Conservation (phyloP, 2,329 filamentous ascomycete species). For the Ascochyta fabae region DNA sequence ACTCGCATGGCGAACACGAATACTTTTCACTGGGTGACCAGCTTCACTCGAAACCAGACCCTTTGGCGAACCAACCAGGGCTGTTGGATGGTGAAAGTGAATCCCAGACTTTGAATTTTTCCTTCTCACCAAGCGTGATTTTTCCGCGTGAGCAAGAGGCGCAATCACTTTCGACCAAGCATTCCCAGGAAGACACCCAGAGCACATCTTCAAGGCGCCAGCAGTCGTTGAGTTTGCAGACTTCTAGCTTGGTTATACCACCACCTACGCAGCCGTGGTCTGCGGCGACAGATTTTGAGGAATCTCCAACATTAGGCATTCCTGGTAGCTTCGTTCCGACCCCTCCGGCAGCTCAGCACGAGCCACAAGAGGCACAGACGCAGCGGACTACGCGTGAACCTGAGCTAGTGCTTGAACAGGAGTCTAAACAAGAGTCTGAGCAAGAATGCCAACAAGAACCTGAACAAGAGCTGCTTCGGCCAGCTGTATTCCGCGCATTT, state of each 20-base stretch:
- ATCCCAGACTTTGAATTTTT: conserved; percentile 18
- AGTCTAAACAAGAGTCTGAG: conserved; percentile 5
- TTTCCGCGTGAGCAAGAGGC: conserved; percentile 11
- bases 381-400: neutral
- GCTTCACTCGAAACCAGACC: conserved; percentile 4
- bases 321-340: conserved; percentile 65
- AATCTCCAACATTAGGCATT: conserved; percentile 72
- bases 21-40: conserved; percentile 32
- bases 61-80: conserved; percentile 8
- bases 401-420: conserved; percentile 7
- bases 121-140: conserved; percentile 15
- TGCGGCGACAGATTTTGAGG: conserved; percentile 55
- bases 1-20: conserved; percentile 29
- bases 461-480: conserved; percentile 37
- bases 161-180: conserved; percentile 3
- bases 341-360: conserved; percentile 30
- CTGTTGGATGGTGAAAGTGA: conserved; percentile 17
- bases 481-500: conserved; percentile 35
- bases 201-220: conserved; percentile 15
- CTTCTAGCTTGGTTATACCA: conserved; percentile 34
- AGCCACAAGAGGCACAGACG: conserved; percentile 4
- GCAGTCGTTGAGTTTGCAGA: conserved; percentile 38
- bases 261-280: conserved; percentile 42
- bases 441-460: conserved; percentile 13
- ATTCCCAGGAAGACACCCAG: conserved; percentile 3